Base-by-base conservation (phyloP, 2,329 filamentous ascomycete genomes). In the Hymenoscyphus albidus region DNA sequence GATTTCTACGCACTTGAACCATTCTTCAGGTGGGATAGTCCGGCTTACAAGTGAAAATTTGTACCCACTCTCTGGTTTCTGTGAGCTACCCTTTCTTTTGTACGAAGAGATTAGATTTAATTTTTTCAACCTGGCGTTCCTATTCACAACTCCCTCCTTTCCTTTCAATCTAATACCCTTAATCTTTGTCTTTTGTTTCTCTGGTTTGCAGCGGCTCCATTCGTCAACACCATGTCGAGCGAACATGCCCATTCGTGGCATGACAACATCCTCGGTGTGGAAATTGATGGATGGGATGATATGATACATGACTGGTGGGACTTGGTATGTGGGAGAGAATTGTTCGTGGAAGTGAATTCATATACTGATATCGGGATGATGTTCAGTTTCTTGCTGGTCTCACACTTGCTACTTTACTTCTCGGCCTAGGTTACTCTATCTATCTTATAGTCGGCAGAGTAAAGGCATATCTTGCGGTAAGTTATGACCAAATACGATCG, bases 221-320 rank as follows among this genome's bases (percentile, higher is more conserved):
- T 12, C 48, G 22, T 27, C 48, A 27, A 12, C 18, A 27, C 18
- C 48, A 54, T 54, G 48, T 54, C 35, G 35, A 35, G 35, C 35
- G 6, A 35, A 35, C 5, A 35, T 35, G 35, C 1, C 35, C 35
- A 35, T 35, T 35, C 48, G 48, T 54, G 48, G 48, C 48, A 4
- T 13, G 48, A 54, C 18, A 54, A 54, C 22, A 54, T 54, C 22
- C 42, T 61, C 16, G 59, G 59, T 12, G 40, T 61, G 42, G 44
- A 27, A 42, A n/a, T 48, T 13, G 16, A 61, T 38, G 59, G 59
- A 35, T 61, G 59, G 59, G 40, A 48, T 27, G 22, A 31, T 27
- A 61, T 61, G 59, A 35, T 61, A 39, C 22, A 61, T 16, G 35
- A 61, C 48, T 61, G 59, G 59, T 61, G 59, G 59, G 59, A 61